Percentiles rank a stretch among this genome's conserved stretches.
phyloP scores from a whole-genome alignment of 805 yeast species.

The Ogataea paraovalis region DNA sequence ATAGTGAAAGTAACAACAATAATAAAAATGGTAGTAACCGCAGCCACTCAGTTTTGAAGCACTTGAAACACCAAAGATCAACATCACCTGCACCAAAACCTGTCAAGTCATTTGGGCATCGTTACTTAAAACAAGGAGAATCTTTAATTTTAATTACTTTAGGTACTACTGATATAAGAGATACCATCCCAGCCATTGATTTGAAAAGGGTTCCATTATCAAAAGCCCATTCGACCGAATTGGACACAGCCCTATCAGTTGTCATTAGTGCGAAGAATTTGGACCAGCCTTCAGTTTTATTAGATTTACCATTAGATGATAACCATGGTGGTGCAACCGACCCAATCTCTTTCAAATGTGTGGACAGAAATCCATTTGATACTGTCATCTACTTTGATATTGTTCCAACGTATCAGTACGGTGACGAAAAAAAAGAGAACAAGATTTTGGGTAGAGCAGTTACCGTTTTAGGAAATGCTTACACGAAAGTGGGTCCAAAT shows the following conservation, averaged over 20 bases:
- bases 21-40: constrained; percentile 3
- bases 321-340: constrained; percentile 63
- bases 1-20: constrained; percentile 4
- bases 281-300: constrained; percentile 52
- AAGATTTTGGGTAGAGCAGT: constrained; percentile 79
- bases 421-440: constrained; percentile 18
- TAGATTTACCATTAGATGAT: constrained; percentile 83
- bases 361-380: constrained; percentile 44
- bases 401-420: constrained; percentile 74
- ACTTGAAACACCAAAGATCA: constrained; percentile 18
- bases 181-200: constrained; percentile 53
- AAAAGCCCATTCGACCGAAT: constrained; percentile 72
- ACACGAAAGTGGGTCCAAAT: constrained; percentile 64
- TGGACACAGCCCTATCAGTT: constrained; percentile 83
- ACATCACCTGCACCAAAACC: constrained; percentile 41
- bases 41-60: constrained; percentile 18
- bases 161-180: constrained; percentile 80
- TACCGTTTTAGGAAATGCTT: constrained; percentile 58
- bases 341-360: constrained; percentile 69
- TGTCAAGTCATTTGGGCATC: constrained; percentile 82
- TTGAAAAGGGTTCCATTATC: constrained; percentile 72
- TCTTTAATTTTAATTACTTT: constrained; percentile 74
- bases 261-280: constrained; percentile 46
- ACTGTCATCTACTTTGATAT: constrained; percentile 73
- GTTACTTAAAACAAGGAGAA: constrained; percentile 60